These are phyloP conservation scores for Ascochyta fabae DNA, from an alignment of 2,329 filamentous ascomycete species.

Conservation along the genomic window DNA sequence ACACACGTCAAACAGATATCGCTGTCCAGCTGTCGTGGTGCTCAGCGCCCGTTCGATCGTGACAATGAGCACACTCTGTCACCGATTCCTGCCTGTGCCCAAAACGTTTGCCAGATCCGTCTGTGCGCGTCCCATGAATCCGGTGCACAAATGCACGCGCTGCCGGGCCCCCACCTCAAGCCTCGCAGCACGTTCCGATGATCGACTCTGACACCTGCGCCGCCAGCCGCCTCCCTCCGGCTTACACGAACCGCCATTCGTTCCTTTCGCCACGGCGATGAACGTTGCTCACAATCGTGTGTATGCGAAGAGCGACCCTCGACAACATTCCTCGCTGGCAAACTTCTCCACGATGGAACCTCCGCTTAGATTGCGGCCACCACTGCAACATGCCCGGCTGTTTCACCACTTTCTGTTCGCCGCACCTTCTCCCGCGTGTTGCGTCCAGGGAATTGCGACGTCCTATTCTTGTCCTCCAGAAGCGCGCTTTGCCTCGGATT, in stretches of 20 bases:
- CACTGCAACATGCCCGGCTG: conserved; percentile 37
- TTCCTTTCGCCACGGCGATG: neutral
- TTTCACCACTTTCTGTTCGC: conserved; percentile 41
- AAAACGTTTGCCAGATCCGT: conserved; percentile 40
- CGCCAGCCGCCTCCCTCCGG: neutral
- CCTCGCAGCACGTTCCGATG: conserved; percentile 33
- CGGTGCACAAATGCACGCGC: conserved; percentile 30
- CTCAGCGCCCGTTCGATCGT: neutral
- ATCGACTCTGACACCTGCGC: conserved; percentile 21
- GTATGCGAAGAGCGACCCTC: neutral
- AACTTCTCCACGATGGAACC: conserved; percentile 1
- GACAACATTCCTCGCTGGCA: neutral
- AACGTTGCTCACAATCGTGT: neutral
- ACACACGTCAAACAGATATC: neutral
- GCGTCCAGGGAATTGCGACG: conserved; percentile 26
- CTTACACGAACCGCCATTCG: conserved; percentile 9
- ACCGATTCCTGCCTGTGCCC: conserved; percentile 10
- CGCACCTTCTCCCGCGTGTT: conserved; percentile 22
- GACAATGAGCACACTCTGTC: conserved; percentile 13
- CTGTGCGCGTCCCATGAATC: conserved; percentile 39
- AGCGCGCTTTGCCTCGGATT: conserved; percentile 39
- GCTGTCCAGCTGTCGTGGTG: neutral
- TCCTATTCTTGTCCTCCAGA: conserved; percentile 41
- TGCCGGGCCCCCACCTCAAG: conserved; percentile 39
- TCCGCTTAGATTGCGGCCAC: conserved; percentile 34